A percentile compares a stretch with the other conserved stretches of the same genome.
These are phyloP conservation scores for Leccinum ochraceum DNA, from an alignment of 768 basidiomycete species.

Conservation along the genomic window DNA sequence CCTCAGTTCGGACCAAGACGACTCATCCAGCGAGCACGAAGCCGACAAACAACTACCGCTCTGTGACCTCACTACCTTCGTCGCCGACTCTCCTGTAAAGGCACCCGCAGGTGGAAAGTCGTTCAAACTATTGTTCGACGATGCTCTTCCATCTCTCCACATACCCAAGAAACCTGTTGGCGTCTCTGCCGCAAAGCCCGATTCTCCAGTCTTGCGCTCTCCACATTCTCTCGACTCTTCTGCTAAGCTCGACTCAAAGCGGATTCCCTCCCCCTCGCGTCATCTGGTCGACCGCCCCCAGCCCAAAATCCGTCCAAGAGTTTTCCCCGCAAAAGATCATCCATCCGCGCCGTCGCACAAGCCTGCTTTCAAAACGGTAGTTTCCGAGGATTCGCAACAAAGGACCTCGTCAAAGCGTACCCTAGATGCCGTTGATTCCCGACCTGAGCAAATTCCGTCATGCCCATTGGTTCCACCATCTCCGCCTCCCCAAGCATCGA, in stretches of 20 bases:
- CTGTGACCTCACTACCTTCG: slow-evolving; percentile 45
- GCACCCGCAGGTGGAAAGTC: slow-evolving; percentile 52
- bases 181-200: slow-evolving; percentile 28
- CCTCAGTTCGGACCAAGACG: slow-evolving; percentile 30
- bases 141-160: slow-evolving; percentile 35
- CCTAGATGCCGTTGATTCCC: slow-evolving; percentile 35
- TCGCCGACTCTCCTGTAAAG: slow-evolving; percentile 75
- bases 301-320: slow-evolving; percentile 6
- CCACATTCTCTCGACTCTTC: slow-evolving; percentile 1
- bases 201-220: slow-evolving; percentile 1
- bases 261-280: neutral
- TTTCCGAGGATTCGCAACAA: slow-evolving; percentile 12
- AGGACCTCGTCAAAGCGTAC: slow-evolving; percentile 47
- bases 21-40: slow-evolving; percentile 38
- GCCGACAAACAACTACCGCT: slow-evolving; percentile 34
- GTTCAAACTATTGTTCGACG: slow-evolving; percentile 71
- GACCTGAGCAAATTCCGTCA: slow-evolving; percentile 7
- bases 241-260: slow-evolving; percentile 8
- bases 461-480: slow-evolving; percentile 62
- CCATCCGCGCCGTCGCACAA: slow-evolving; percentile 2
- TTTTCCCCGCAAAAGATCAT: slow-evolving; percentile 16
- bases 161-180: slow-evolving; percentile 17
- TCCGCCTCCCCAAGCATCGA: slow-evolving; percentile 50
- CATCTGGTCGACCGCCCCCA: slow-evolving; percentile 6
- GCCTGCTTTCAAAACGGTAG: neutral